phyloP scores from a whole-genome alignment of 176 grass and related monocot species.

The Carex pumila region DNA sequence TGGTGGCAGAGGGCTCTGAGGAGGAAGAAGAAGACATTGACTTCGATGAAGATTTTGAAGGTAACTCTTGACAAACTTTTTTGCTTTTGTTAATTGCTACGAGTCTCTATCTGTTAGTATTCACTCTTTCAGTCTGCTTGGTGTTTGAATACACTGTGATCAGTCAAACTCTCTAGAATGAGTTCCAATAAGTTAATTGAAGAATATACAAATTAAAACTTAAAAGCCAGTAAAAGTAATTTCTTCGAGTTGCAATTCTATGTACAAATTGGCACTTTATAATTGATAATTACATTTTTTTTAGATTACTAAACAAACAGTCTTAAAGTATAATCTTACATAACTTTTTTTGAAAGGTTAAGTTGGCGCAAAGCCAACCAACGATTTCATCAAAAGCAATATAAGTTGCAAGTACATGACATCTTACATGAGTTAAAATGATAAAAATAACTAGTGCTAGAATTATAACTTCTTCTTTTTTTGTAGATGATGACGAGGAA shows the following conservation, averaged over 20 bases:
- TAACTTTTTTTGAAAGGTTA: not conserved
- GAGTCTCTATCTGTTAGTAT: not conserved
- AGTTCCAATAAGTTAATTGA: not conserved
- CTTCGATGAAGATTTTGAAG: conserved; percentile 94
- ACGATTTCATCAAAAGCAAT: not conserved
- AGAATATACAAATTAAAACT: not conserved
- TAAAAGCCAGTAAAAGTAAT: not conserved
- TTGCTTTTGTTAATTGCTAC: not conserved
- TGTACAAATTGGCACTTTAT: too few relatives aligned
- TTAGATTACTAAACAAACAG: not conserved
- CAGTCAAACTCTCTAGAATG: not conserved
- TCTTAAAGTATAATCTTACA: not conserved
- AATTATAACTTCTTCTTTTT: not conserved
- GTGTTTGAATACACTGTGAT: not conserved
- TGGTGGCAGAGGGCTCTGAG: conserved; percentile 52
- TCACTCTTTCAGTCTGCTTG: not conserved
- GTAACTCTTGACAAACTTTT: conserved; percentile 27
- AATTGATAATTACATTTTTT: not conserved
- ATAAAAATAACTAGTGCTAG: not conserved
- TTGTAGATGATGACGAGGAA: conserved; percentile 80
- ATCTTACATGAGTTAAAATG: not conserved
- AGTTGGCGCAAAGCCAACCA: not conserved
- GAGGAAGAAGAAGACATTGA: conserved; percentile 95
- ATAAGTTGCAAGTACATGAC: not conserved
- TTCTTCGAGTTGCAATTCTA: not conserved